These are phyloP conservation scores for Micractinium conductrix DNA, from an alignment of 139 green algal species.

Conservation along the genomic window DNA sequence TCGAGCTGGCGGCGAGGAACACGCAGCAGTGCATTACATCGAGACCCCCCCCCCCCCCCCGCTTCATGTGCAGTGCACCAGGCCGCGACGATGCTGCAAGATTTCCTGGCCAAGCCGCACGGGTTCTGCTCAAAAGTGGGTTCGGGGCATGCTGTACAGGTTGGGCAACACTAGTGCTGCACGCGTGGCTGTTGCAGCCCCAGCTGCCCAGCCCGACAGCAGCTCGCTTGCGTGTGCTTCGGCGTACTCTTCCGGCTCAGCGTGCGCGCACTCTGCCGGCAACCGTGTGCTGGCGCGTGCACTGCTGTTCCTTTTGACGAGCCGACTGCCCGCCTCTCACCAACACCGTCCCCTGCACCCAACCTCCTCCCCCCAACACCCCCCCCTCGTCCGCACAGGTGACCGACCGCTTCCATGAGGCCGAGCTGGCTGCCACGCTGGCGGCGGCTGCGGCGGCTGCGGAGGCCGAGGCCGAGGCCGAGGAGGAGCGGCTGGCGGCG, in stretches of 20 bases:
- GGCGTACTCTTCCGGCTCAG: too few relatives aligned
- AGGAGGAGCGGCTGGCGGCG: background rate
- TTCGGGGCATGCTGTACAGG: too few relatives aligned
- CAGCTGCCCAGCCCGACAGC: background rate
- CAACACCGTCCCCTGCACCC: too few relatives aligned
- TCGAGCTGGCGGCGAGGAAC: background rate
- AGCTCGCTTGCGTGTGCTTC: too few relatives aligned
- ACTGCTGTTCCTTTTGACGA: too few relatives aligned
- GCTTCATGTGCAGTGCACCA: background rate
- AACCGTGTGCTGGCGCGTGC: background rate
- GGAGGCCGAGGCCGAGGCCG: background rate
- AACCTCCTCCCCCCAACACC: too few relatives aligned
- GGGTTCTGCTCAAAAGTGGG: slow-evolving; percentile 18
- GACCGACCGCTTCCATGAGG: background rate
- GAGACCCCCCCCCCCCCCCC: background rate
- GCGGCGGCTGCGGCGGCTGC: background rate
- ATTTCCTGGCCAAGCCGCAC: background rate
- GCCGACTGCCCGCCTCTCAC: too few relatives aligned
- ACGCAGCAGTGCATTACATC: background rate
- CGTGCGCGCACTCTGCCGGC: too few relatives aligned
- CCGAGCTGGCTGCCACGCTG: background rate
- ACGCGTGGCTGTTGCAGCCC: background rate
- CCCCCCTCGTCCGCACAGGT: too few relatives aligned
- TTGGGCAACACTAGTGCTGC: too few relatives aligned
- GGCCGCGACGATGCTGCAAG: background rate